A percentile compares a stretch with the other conserved stretches of the same genome.
These are phyloP conservation scores for Akanthomyces muscarius DNA, from an alignment of 2,329 filamentous ascomycete species.

Conservation along the genomic window DNA sequence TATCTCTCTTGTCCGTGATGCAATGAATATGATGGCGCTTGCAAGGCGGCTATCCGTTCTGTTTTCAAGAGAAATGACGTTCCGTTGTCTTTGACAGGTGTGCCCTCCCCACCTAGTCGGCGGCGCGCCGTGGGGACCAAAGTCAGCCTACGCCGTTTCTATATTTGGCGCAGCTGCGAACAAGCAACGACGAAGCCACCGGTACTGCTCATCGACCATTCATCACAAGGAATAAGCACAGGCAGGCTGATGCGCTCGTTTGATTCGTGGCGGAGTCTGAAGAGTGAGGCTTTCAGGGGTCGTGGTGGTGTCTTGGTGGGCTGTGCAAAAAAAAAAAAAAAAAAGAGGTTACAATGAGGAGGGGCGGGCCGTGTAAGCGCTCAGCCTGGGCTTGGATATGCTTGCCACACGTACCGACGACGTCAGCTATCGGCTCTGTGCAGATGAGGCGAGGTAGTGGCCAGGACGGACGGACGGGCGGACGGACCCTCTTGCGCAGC, in stretches of 20 bases:
- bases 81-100: neutral
- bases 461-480: neutral
- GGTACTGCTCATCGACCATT: neutral
- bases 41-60: neutral
- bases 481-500: neutral
- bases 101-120: neutral
- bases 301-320: neutral
- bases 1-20: neutral
- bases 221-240: neutral
- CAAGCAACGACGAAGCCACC: neutral
- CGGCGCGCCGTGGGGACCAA: neutral
- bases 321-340: neutral
- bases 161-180: neutral
- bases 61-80: neutral
- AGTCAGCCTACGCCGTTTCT: neutral
- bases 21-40: neutral
- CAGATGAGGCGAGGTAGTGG: neutral
- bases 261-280: conserved; percentile 9
- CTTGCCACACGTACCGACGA: neutral
- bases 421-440: neutral
- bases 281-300: neutral
- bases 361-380: neutral
- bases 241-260: neutral
- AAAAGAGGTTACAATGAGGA: neutral
- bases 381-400: neutral